Evolutionary conservation across 1,284 basidiomycete genomes (phyloP).

Genomic region (Thelephora terrestris): DNA sequence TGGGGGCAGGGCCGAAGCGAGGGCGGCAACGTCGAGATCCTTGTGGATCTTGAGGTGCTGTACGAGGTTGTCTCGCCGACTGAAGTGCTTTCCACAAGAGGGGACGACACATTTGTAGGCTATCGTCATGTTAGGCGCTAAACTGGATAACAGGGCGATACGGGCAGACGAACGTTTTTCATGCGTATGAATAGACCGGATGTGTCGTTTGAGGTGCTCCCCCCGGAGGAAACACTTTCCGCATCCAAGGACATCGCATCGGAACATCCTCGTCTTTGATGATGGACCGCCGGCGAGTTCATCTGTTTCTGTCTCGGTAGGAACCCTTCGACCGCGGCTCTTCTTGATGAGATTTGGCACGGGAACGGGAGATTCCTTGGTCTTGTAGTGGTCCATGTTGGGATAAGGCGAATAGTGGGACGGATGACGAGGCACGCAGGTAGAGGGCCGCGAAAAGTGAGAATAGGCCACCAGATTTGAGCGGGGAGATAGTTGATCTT

Average conservation of each 20-base stretch:
- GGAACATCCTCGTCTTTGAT: conserved; percentile 37
- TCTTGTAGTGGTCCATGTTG: too few species aligned
- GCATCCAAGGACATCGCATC: conserved; percentile 58
- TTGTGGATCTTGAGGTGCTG: conserved; percentile 12
- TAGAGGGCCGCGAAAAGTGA: too few species aligned
- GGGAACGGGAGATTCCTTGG: conserved; percentile 37
- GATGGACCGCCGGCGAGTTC: conserved; percentile 20
- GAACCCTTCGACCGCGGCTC: conserved; percentile 59
- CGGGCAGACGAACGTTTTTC: conserved; percentile 55
- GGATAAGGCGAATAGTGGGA: too few species aligned
- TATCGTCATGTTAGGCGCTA: neutral
- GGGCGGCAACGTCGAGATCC: conserved; percentile 9
- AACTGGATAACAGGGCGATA: neutral
- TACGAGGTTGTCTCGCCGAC: conserved; percentile 11
- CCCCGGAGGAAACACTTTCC: conserved; percentile 65
- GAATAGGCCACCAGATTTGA: too few species aligned
- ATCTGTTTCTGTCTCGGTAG: conserved; percentile 27
- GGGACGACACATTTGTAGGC: conserved; percentile 10
- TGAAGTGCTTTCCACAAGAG: conserved; percentile 10
- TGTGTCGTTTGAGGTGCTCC: conserved; percentile 73
- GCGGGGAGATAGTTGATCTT: too few species aligned
- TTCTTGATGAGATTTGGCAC: conserved; percentile 66
- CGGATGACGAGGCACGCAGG: too few species aligned
- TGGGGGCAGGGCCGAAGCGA: too few species aligned
- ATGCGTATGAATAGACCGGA: conserved; percentile 65